phyloP scores from a whole-genome alignment of 257 asterid species.

The Datura wrightii region DNA sequence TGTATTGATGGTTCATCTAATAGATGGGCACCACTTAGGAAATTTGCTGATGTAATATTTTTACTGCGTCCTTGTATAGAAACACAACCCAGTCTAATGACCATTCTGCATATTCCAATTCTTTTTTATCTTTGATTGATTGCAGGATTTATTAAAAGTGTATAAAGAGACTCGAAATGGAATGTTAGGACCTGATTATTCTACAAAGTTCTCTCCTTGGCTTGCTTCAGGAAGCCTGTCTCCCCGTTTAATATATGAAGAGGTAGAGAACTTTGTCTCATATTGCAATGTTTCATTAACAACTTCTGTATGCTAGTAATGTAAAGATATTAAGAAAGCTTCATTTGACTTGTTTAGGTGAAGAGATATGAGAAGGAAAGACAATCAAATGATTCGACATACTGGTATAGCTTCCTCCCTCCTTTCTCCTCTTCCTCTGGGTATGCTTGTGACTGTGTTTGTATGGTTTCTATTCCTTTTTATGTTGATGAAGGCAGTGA shows the following conservation, averaged over 20 bases:
- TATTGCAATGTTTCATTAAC: slow-evolving; percentile 26
- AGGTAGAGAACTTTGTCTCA: slow-evolving; percentile 52
- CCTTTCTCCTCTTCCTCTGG: background rate
- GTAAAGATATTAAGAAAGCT: slow-evolving; percentile 22
- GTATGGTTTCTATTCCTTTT: background rate
- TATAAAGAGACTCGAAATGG: slow-evolving; percentile 95
- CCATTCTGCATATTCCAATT: background rate
- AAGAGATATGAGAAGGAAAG: slow-evolving; percentile 87
- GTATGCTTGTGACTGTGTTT: background rate
- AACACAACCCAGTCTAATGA: background rate
- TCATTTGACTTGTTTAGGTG: slow-evolving; percentile 58
- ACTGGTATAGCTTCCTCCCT: slow-evolving; percentile 60
- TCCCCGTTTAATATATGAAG: slow-evolving; percentile 82
- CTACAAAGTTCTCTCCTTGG: slow-evolving; percentile 96
- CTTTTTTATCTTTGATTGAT: slow-evolving; percentile 14
- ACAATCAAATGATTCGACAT: slow-evolving; percentile 80
- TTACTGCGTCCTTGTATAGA: background rate
- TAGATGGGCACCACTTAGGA: background rate
- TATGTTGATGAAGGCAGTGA: background rate
- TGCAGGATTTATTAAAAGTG: slow-evolving; percentile 68
- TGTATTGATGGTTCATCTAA: background rate
- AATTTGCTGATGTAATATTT: background rate
- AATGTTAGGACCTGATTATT: slow-evolving; percentile 90
- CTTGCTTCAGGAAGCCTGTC: slow-evolving; percentile 94
- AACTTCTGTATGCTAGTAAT: slow-evolving; percentile 4